These are phyloP conservation scores for Lodderomyces metapsilosis DNA, from an alignment of 1,139 yeast genomes.

Conservation along the genomic window DNA sequence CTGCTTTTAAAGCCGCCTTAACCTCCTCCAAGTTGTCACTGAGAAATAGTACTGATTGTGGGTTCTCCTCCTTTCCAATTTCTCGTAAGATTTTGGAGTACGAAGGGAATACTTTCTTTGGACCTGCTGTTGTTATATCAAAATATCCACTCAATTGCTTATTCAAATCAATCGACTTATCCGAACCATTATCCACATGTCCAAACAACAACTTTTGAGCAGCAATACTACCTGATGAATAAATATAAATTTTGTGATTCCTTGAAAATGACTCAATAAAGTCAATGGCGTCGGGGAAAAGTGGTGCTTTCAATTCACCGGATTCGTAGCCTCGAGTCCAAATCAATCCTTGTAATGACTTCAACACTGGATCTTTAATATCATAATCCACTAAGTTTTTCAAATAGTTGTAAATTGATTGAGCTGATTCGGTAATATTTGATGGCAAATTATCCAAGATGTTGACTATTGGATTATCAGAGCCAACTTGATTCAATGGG, in stretches of 20 bases:
- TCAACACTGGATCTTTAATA: conserved; percentile 74
- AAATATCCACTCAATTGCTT: conserved; percentile 62
- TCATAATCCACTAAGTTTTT: conserved; percentile 59
- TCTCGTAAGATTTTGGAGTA: conserved; percentile 55
- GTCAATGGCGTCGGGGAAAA: conserved; percentile 69
- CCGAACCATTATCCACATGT: conserved; percentile 45
- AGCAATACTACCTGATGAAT: conserved; percentile 87
- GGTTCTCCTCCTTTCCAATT: conserved; percentile 32
- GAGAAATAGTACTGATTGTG: conserved; percentile 53
- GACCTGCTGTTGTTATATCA: conserved; percentile 84
- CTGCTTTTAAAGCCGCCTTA: conserved; percentile 69
- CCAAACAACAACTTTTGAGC: conserved; percentile 80
- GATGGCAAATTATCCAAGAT: conserved; percentile 48
- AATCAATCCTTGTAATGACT: conserved; percentile 76
- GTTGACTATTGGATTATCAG: conserved; percentile 18
- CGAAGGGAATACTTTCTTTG: conserved; percentile 56
- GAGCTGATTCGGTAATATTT: conserved; percentile 22
- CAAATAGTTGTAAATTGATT: conserved; percentile 45
- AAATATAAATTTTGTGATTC: conserved; percentile 52
- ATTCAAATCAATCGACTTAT: conserved; percentile 49
- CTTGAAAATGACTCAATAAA: conserved; percentile 43
- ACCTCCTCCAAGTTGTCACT: conserved; percentile 74
- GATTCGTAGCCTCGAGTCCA: conserved; percentile 79
- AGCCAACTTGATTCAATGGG: conserved; percentile 6
- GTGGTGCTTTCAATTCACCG: conserved; percentile 76